Conservation (phyloP, 805 yeast genomes). For the Wickerhamomyces queroliae region DNA sequence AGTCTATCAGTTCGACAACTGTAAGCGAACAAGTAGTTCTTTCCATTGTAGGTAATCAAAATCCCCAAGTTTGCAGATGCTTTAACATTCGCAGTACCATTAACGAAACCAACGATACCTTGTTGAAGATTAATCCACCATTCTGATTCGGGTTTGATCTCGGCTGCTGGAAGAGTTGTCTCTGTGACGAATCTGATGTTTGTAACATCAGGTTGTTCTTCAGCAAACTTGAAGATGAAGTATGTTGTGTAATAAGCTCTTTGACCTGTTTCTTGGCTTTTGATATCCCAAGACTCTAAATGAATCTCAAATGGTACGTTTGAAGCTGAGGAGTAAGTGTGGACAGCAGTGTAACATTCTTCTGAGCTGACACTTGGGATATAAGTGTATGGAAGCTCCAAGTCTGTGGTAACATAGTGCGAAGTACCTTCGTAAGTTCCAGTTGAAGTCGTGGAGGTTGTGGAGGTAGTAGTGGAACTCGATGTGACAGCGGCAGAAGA, state of each 20-base stretch:
- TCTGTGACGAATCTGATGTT: constrained; percentile 12
- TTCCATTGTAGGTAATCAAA: constrained; percentile 5
- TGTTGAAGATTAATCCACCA: constrained; percentile 12
- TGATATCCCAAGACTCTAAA: not conserved
- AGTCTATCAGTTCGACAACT: constrained; percentile 2
- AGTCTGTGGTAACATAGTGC: not conserved
- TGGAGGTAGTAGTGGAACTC: not conserved
- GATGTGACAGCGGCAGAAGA: not conserved
- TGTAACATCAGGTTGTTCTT: constrained; percentile 11
- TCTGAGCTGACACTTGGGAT: not conserved
- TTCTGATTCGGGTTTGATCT: constrained; percentile 4
- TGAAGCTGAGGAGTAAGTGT: not conserved
- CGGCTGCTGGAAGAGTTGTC: not conserved
- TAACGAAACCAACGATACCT: constrained; percentile 9
- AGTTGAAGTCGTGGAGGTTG: too few relatives aligned
- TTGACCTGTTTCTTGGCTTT: not conserved
- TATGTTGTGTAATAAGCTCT: constrained; percentile 4
- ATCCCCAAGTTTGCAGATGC: constrained; percentile 1
- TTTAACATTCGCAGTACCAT: not conserved
- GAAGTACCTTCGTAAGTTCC: not conserved
- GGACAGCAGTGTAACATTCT: not conserved
- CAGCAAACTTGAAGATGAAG: constrained; percentile 12
- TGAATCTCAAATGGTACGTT: not conserved
- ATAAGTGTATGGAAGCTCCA: not conserved
- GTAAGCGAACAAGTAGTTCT: constrained; percentile 4